These are phyloP conservation scores for Suillus weaverae DNA, from an alignment of 768 basidiomycete genomes.

Conservation along the genomic window DNA sequence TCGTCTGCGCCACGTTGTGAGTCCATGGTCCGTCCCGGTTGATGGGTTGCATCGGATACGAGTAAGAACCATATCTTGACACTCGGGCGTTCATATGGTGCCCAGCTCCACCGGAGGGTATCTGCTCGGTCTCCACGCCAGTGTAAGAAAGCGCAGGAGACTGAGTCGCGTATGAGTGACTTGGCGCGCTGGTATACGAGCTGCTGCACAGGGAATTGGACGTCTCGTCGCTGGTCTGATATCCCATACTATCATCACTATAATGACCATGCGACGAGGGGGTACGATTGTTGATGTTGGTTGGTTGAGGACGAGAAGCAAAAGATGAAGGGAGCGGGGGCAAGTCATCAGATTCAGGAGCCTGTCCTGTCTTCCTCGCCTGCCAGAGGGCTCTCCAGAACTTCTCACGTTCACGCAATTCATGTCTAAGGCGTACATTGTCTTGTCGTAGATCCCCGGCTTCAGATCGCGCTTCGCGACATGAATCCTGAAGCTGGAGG, in stretches of 20 bases:
- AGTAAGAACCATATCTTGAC: constrained; percentile 54
- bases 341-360: constrained; percentile 52
- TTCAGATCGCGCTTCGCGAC: constrained; percentile 65
- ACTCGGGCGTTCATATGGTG: constrained; percentile 41
- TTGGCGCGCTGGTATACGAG: constrained; percentile 43
- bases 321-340: constrained; percentile 49
- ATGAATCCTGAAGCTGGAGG: constrained; percentile 79
- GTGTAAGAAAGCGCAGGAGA: constrained; percentile 47
- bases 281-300: constrained; percentile 35
- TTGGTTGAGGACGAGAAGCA: constrained; percentile 33
- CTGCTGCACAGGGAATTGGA: constrained; percentile 42
- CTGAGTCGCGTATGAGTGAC: constrained; percentile 43
- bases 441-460: constrained; percentile 64
- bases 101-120: constrained; percentile 21
- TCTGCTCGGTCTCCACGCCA: constrained; percentile 34
- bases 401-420: constrained; percentile 71
- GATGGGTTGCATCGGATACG: constrained; percentile 39
- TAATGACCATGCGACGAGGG: constrained; percentile 39
- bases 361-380: constrained; percentile 56
- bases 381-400: constrained; percentile 72
- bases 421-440: constrained; percentile 61
- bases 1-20: constrained; percentile 30
- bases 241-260: constrained; percentile 45
- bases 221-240: constrained; percentile 49
- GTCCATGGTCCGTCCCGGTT: constrained; percentile 31